These are phyloP conservation scores for Ambrosiella xylebori DNA, from an alignment of 2,329 filamentous ascomycete genomes.

Conservation along the genomic window DNA sequence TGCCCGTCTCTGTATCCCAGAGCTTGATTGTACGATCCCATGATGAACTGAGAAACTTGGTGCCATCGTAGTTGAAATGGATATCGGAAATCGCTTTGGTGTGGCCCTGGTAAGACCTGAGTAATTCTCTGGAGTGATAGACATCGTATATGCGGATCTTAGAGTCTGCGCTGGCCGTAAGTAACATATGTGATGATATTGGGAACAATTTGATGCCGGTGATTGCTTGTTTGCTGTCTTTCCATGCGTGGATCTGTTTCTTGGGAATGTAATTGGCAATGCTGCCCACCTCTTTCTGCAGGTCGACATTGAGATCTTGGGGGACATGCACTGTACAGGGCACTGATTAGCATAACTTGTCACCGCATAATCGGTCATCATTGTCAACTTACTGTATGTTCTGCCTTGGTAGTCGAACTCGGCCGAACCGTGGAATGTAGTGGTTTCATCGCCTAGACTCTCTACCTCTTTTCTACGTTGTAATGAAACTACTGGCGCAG, in stretches of 20 bases:
- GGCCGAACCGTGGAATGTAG: constrained; percentile 67
- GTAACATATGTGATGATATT: constrained; percentile 64
- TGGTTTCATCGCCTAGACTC: constrained; percentile 55
- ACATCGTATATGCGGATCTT: constrained; percentile 91
- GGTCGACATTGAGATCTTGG: constrained; percentile 71
- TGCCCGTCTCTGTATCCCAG: constrained; percentile 93
- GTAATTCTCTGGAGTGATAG: constrained; percentile 72
- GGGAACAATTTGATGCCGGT: constrained; percentile 86
- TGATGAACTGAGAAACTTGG: constrained; percentile 73
- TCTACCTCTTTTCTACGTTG: constrained; percentile 40
- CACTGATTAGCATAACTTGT: neutral
- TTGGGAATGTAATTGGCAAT: constrained; percentile 86
- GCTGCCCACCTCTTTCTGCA: constrained; percentile 64
- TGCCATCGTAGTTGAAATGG: constrained; percentile 68
- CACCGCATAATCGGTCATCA: neutral
- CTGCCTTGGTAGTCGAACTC: constrained; percentile 86
- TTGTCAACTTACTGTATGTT: constrained; percentile 45
- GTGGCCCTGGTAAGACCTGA: constrained; percentile 85
- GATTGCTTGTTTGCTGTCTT: constrained; percentile 65
- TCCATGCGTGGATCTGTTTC: constrained; percentile 84
- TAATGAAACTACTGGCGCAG: constrained; percentile 37
- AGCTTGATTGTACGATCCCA: constrained; percentile 95
- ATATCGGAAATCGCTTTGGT: constrained; percentile 79
- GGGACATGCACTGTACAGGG: constrained; percentile 57
- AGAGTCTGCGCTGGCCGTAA: constrained; percentile 78